Evolutionary conservation across 768 basidiomycete genomes (phyloP).

Genomic region (Boletellus ananas): DNA sequence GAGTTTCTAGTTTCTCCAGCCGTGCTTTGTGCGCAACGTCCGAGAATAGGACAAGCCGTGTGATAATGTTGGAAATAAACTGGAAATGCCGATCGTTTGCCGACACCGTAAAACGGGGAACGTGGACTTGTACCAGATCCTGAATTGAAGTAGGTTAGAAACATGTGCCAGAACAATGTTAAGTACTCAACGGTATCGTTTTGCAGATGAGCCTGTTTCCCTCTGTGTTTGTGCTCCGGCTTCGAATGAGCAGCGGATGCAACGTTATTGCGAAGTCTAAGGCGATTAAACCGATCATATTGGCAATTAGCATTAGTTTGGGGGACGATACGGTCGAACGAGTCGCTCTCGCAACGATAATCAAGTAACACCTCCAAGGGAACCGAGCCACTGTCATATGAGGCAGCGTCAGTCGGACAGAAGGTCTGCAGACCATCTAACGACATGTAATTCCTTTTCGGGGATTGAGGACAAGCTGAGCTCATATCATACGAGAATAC

Average conservation of each 20-base stretch:
- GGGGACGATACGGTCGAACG: constrained; percentile 87
- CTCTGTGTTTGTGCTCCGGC: constrained; percentile 28
- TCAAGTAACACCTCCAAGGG: constrained; percentile 93
- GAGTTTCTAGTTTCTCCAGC: constrained; percentile 71
- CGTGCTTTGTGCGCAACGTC: constrained; percentile 81
- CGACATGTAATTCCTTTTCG: constrained; percentile 66
- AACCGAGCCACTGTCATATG: constrained; percentile 53
- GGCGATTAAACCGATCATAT: constrained; percentile 93
- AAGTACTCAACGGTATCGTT: constrained; percentile 54
- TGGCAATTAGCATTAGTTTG: constrained; percentile 82
- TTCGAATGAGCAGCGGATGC: constrained; percentile 49
- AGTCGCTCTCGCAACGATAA: constrained; percentile 71
- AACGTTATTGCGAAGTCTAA: constrained; percentile 73
- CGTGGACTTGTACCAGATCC: constrained; percentile 79
- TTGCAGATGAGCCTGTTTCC: constrained; percentile 46
- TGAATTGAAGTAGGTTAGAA: constrained; percentile 29
- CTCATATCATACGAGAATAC: not conserved
- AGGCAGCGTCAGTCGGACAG: constrained; percentile 52
- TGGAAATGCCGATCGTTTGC: constrained; percentile 81
- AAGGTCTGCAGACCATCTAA: constrained; percentile 86
- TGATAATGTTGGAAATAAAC: constrained; percentile 82
- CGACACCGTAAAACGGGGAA: constrained; percentile 84
- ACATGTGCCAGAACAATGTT: not conserved
- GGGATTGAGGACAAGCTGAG: constrained; percentile 1
- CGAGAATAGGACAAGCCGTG: constrained; percentile 83